Evolutionary conservation across 805 yeast species (phyloP), one percentile per base, ranked within the genome.

Genomic region (Ogataea philodendri): DNA sequence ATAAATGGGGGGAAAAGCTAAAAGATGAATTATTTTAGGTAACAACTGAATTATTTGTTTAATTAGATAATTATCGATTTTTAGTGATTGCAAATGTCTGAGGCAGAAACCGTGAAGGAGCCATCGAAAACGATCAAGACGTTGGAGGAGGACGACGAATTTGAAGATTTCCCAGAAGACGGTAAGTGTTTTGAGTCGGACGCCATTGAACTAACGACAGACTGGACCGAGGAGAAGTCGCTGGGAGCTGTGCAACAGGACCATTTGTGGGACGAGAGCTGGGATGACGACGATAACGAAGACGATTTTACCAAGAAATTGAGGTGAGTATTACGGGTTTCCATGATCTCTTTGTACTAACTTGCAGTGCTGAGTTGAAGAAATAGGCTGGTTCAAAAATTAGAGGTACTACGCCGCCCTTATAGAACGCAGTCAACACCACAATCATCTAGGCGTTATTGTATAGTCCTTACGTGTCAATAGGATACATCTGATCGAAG

Each of bases 271-370:
- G 96, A 89, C 50, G 96, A 89, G 62, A 90, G 87, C 59, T 90
- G 98, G 98, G 97, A 84, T 49, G 94, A 90, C 58, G 95, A 88
- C 44, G 96, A 89, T 53, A 84, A 81, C 41, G 93, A 85, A 42
- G 97, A 89, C 54, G 87, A 86, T 47, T 93, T 90, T 63, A 78
- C 93, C 26, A 72, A 71, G 44, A 79, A 74, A 51, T 70, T 90
- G 57, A 78, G 80, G 74, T 68, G 63, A 39, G 80, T n/a, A n/a
- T 55, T 31, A 19, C 10, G 9, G 7, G 15, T 14, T 8, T 10
- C 10, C 3, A 17, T 14, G 15, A 9, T 7, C 5, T 13, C 10
- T 10, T 8, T 10, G 9, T 26, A 23, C 30, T 35, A 35, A 35
- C 39, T 6, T 9, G 4, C 18, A 35, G 39, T 28, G 39, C 39